Base-by-base conservation (phyloP, 306 rosid species). In the Castanopsis chinensis region DNA sequence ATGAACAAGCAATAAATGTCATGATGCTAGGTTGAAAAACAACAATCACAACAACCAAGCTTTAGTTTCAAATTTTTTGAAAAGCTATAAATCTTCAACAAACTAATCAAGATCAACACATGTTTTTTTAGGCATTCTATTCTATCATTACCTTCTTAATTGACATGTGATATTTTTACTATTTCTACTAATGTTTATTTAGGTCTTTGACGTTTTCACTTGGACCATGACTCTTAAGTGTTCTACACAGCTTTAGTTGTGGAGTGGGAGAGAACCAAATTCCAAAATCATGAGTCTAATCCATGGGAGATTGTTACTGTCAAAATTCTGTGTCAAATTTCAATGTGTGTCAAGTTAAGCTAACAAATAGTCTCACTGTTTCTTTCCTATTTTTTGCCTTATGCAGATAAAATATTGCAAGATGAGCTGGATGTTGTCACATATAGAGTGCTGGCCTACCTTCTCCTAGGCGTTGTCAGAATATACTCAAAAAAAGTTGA, bases 401-500 rank as follows among this genome's bases (percentile, higher is more conserved):
- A n/a, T 80, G 85, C 89, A 95, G 99, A 91, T 78, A 79, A 84
- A 80, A 91, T 95, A 84, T 80, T 95, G 83, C 84, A 80, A 80
- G 84, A 89, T 57, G 97, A 93, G 71, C 59, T 84, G 79, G 82
- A 85, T 76, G 79, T 60, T 30, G 83, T 84, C 33, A 83, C 96
- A 3, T 93, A 91, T 82, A 83, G 99, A 86, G 84, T 91, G 27
- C 81, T 92, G 41, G 95, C 94, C 33, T 91, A 90, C 91, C 93
- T 95, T 72, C 96, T 95, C 75, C 94, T 91, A 25, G 99, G 99
- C 6, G 78, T 91, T 51, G 95, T 92, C 28, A 93, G 93, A 78
- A 89, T 91, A 74, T 91, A 86, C 82, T 92, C 96, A 0, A 91
- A 83, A 75, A 90, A 91, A 84, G 94, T 85, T 77, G 96, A 95